A percentile compares a stretch with the other conserved stretches of the same genome.
Conservation (phyloP, 2,329 filamentous ascomycete genomes). For the Zymoseptoria ardabiliae region DNA sequence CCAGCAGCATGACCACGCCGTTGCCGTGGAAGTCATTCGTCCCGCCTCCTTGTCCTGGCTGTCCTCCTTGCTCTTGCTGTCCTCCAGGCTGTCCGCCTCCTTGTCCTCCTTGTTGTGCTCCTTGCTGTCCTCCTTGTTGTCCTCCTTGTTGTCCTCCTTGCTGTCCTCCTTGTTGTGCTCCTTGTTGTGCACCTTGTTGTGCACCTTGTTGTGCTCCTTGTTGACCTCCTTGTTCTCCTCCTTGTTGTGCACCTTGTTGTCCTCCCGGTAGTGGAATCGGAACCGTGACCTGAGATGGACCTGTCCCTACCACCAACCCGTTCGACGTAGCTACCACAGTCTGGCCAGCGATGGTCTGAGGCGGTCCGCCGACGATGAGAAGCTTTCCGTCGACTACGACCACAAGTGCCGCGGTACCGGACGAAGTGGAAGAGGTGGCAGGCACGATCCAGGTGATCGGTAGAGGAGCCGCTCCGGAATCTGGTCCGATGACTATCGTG, state of each 20-base stretch:
- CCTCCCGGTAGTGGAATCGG: background rate
- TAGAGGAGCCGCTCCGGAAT: background rate
- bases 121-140: background rate
- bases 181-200: background rate
- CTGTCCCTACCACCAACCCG: background rate
- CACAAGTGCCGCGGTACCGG: background rate
- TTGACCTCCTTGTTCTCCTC: too few relatives aligned
- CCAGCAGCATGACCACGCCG: background rate
- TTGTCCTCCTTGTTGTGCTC: too few relatives aligned
- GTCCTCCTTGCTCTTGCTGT: background rate
- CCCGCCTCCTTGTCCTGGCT: background rate
- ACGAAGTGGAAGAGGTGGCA: background rate
- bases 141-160: background rate
- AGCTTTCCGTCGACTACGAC: background rate
- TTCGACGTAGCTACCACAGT: background rate
- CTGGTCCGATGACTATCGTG: background rate
- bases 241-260: background rate
- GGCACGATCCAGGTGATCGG: background rate
- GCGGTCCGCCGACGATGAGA: background rate
- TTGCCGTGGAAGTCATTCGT: background rate
- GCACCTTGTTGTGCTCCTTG: background rate
- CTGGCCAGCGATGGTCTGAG: background rate
- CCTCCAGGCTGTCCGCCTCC: too few relatives aligned
- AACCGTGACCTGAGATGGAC: background rate
- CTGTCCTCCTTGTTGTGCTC: background rate